Base-by-base conservation (phyloP, 2,329 filamentous ascomycete species). In the Ophiostoma quercus region DNA sequence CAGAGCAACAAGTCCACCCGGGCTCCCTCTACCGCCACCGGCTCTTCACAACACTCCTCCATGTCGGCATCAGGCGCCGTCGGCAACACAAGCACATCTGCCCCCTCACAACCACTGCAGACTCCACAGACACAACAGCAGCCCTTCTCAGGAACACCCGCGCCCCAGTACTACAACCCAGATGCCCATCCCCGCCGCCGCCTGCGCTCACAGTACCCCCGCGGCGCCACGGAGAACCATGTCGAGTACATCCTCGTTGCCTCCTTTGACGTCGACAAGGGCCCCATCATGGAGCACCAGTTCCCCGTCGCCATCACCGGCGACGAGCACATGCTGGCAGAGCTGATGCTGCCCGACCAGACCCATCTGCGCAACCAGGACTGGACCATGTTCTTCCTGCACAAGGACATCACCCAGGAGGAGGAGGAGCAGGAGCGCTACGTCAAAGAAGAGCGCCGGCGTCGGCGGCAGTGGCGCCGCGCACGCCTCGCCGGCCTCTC, bases 381-480 rank as follows among this genome's bases (percentile, higher is more conserved):
- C 79, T 99, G 95, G 95, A 99, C 95, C 60, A 97, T 98, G 69
- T 99, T 99, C 82, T 99, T 99, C 78, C 79, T 99, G 70, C 95
- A 99, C 81, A 98, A 98, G 79, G 95, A 99, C 78, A 92, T 90
- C 3, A 94, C 88, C 71, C 88, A 90, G 67, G 90, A 92, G 71
- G 91, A 94, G 70, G 94, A 96, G 71, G 91, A 93, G 39, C 86
- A 88, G 70, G 90, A 92, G 74, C 83, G 83, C 72, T 83, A 82
- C 69, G 83, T 83, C 54, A 89, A 85, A 73, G 81, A 84, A 75
- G 82, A 84, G 74, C 81, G 84, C 75, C 83, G 78, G 69, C 81
- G 79, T 76, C 83, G 87, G 70, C 83, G 82, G 73, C 82, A 62
- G 25, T 32, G 82, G 71, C 83, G 82, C 73, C 84, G 80, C 66